These are phyloP conservation scores for Somion occarium DNA, from an alignment of 1,284 basidiomycete species.

Conservation along the genomic window DNA sequence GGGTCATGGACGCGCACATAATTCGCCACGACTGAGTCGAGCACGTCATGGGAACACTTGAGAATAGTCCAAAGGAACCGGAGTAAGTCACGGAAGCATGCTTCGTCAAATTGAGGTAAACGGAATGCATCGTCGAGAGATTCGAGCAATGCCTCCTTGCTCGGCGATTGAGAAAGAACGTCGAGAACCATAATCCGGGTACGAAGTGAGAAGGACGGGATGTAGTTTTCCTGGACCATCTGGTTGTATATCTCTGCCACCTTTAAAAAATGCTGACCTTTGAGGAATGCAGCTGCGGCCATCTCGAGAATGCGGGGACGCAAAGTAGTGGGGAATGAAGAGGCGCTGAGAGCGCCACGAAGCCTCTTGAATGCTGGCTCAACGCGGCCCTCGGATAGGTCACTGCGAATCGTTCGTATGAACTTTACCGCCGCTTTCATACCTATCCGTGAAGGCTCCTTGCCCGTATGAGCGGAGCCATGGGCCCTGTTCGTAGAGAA, in stretches of 20 bases:
- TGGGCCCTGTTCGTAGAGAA: too few relatives aligned
- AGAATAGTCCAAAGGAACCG: neutral
- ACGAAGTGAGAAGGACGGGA: slow-evolving; percentile 33
- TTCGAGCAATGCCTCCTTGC: slow-evolving; percentile 18
- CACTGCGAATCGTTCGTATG: neutral
- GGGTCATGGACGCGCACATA: neutral
- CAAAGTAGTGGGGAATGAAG: slow-evolving; percentile 4
- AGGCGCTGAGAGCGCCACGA: neutral
- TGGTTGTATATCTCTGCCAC: slow-evolving; percentile 36
- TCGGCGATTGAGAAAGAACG: slow-evolving; percentile 13
- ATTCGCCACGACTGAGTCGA: neutral
- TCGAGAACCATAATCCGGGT: slow-evolving; percentile 36
- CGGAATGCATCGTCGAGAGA: slow-evolving; percentile 25
- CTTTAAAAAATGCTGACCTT: slow-evolving; percentile 27
- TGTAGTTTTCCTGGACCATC: slow-evolving; percentile 37
- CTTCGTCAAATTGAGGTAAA: neutral
- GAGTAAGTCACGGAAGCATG: neutral
- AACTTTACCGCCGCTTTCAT: neutral
- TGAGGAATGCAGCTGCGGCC: slow-evolving; percentile 32
- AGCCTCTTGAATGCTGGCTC: neutral
- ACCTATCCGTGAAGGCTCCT: too few relatives aligned
- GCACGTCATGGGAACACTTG: neutral
- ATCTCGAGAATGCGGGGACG: slow-evolving; percentile 23
- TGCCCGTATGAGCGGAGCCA: too few relatives aligned
- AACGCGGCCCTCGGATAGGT: neutral